Evolutionary conservation across 192 early-diverging fungal species (phyloP), one percentile per base, ranked within the genome.

Genomic region (Gamsiella multidivaricata): DNA sequence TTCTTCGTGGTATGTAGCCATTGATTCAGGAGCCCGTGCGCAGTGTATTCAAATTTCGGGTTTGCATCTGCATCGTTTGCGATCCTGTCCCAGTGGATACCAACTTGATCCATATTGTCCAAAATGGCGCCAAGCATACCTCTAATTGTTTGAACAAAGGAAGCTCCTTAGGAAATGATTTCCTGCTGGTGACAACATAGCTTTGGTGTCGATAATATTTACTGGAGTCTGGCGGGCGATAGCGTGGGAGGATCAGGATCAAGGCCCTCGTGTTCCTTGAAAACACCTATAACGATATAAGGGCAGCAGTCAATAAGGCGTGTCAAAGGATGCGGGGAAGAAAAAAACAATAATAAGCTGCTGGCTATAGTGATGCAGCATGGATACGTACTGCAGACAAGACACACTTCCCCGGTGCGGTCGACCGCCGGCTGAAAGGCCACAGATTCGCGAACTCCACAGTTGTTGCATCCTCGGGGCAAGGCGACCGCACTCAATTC

Each of bases 51-150:
- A 28, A 65, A 73, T 6, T 58, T 23, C 1, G 54, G 70, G 36
- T 73, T 73, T 15, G 39, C 61, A 0, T 20, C 28, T 20, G 55
- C 18, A 26, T 65, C 31, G 28, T 73, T 73, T 26, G 70, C 70
- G 20, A 73, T 20, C 52, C 55, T 64, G 17, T 73, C 70, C 70
- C 70, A 73, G 10, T 51, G 61, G 45, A 73, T 73, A 11, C 28
- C 54, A 23, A 22, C 18, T 10, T 43, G 3, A 42, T 65, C 54
- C n/a, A 31, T 34, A 23, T 56, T 37, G 1, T 43, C 36, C 5
- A 59, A 25, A 32, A 65, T 42, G 0, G 70, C 45, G 54, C 15
- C 34, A 4, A 15, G 54, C 23, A 25, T n/a, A n/a, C n/a, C n/a
- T n/a, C n/a, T n/a, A n/a, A n/a, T n/a, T n/a, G n/a, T n/a, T n/a